Evolutionary conservation across 305 asterid species (phyloP).

Genomic region (Fraxinus sp.): DNA sequence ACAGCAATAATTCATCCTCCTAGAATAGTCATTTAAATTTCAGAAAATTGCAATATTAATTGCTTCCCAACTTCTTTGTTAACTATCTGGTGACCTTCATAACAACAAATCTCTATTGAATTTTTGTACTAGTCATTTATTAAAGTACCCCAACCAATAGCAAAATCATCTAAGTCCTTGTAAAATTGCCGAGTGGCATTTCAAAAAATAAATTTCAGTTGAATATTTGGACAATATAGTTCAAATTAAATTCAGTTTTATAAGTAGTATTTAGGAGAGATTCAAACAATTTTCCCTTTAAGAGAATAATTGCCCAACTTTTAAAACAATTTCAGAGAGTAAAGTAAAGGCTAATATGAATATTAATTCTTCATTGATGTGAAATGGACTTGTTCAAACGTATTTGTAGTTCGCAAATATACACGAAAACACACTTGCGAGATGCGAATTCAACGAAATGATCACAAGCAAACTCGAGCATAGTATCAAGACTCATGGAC

Average conservation of each 20-base stretch:
- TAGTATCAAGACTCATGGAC: too few relatives aligned
- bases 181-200: not conserved
- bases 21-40: not conserved
- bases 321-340: too few relatives aligned
- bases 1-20: not conserved
- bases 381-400: too few relatives aligned
- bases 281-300: too few relatives aligned
- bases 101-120: not conserved
- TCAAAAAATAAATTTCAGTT: not conserved
- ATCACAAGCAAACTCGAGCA: too few relatives aligned
- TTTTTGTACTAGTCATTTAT: not conserved
- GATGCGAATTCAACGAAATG: too few relatives aligned
- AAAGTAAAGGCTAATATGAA: too few relatives aligned
- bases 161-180: not conserved
- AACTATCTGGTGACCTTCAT: not conserved
- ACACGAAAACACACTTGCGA: too few relatives aligned
- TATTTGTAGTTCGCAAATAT: too few relatives aligned
- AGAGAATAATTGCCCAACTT: too few relatives aligned
- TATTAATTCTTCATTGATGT: too few relatives aligned
- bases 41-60: not conserved
- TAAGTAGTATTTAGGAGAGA: too few relatives aligned
- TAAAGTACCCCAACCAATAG: not conserved
- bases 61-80: not conserved
- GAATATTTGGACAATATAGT: not conserved
- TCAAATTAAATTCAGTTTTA: not conserved